Evolutionary conservation across 2,329 filamentous ascomycete species (phyloP).

Genomic region (Nectriaceae sp.): DNA sequence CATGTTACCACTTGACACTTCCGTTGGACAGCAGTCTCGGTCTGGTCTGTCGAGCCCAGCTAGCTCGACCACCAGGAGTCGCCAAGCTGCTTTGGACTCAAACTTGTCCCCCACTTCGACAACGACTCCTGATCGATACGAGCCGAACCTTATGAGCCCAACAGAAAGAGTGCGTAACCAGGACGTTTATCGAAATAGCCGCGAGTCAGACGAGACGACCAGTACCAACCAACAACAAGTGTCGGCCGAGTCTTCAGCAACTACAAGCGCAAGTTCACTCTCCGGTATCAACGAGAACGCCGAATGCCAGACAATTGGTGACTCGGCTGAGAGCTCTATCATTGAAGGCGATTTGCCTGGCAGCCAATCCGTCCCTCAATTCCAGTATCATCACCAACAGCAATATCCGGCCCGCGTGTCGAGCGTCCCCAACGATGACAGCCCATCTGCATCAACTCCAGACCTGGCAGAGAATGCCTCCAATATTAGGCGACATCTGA

Average conservation of each 20-base stretch:
- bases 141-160: conserved; percentile 35
- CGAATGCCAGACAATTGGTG: conserved; percentile 46
- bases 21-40: conserved; percentile 8
- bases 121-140: conserved; percentile 29
- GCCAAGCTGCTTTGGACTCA: conserved; percentile 16
- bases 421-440: conserved; percentile 45
- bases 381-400: conserved; percentile 65
- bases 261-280: conserved; percentile 58
- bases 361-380: conserved; percentile 52
- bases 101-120: conserved; percentile 18
- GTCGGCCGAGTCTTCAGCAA: conserved; percentile 54
- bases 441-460: conserved; percentile 50
- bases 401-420: conserved; percentile 43
- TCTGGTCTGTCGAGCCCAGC: conserved; percentile 5
- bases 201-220: conserved; percentile 53
- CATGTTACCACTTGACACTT: conserved; percentile 10
- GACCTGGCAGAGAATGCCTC: conserved; percentile 53
- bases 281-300: conserved; percentile 51
- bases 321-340: conserved; percentile 53
- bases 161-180: conserved; percentile 33
- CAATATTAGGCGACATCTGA: conserved; percentile 62
- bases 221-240: conserved; percentile 50
- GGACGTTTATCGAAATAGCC: conserved; percentile 49
- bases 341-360: conserved; percentile 45
- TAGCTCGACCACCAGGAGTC: conserved; percentile 6